phyloP scores from a whole-genome alignment of 2,329 filamentous ascomycete genomes.

The Colletotrichum sansevieriae region DNA sequence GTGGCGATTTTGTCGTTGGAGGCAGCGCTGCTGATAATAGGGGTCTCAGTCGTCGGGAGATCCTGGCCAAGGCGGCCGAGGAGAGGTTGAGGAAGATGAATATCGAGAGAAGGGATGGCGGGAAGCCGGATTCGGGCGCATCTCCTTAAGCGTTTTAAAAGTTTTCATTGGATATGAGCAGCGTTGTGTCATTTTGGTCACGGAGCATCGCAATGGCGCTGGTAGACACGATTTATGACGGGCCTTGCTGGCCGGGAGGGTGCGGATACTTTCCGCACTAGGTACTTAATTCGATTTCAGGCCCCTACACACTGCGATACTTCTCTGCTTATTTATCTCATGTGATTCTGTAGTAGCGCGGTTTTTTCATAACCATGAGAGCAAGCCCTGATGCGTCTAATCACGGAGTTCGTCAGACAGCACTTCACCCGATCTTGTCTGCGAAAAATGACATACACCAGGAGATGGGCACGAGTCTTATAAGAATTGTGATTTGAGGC shows the following conservation, averaged over 20 bases:
- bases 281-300: neutral
- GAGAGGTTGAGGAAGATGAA: constrained; percentile 67
- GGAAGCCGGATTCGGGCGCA: constrained; percentile 37
- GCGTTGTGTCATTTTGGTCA: neutral
- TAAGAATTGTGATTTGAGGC: neutral
- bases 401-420: no score
- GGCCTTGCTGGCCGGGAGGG: constrained; percentile 5
- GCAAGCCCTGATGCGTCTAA: no score
- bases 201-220: constrained; percentile 36
- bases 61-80: constrained; percentile 81
- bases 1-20: constrained; percentile 82
- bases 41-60: constrained; percentile 77
- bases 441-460: no score
- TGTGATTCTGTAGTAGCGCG: no score
- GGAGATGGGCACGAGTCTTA: neutral
- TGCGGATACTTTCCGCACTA: neutral
- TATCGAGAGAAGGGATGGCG: constrained; percentile 45
- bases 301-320: neutral
- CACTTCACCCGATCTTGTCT: no score
- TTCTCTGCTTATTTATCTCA: no score
- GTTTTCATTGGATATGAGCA: neutral
- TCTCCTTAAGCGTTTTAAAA: constrained; percentile 5
- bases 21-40: constrained; percentile 61
- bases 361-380: no score
- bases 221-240: constrained; percentile 1